Conservation (phyloP, 352 stramenopile genomes). For the Globisporangium iwayamae region DNA sequence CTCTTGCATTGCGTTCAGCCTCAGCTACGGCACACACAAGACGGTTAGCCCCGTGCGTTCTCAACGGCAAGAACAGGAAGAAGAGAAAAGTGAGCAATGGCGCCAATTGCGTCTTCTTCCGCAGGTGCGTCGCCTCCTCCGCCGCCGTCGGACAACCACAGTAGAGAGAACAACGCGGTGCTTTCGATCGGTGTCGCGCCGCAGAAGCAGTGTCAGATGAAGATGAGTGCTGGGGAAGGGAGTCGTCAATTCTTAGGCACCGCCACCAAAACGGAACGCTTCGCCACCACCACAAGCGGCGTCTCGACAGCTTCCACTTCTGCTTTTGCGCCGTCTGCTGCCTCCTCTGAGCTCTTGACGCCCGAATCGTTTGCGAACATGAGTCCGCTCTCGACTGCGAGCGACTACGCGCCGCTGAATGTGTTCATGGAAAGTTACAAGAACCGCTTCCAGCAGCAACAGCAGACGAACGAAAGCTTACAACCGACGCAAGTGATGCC, state of each 20-base stretch:
- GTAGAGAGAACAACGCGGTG: background rate
- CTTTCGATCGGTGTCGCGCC: background rate
- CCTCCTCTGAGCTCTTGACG: background rate
- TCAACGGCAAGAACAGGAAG: background rate
- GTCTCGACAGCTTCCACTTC: background rate
- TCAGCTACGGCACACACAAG: too few species aligned
- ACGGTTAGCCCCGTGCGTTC: background rate
- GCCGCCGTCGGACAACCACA: background rate
- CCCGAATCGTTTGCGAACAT: background rate
- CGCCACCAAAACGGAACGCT: background rate
- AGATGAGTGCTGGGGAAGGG: background rate
- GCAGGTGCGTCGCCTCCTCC: background rate
- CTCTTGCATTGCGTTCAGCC: background rate
- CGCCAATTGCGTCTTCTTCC: background rate
- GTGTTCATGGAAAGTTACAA: conserved; percentile 7
- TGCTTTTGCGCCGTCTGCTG: background rate
- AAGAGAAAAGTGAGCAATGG: background rate
- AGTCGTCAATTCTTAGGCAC: background rate
- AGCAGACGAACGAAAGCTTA: background rate
- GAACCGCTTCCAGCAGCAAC: background rate
- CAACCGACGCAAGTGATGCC: background rate
- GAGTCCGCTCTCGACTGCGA: background rate
- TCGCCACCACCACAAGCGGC: background rate
- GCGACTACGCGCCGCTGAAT: background rate
- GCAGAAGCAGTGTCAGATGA: background rate